Conservation (phyloP, 2,329 filamentous ascomycete species). For the Arthroderma uncinatum region DNA sequence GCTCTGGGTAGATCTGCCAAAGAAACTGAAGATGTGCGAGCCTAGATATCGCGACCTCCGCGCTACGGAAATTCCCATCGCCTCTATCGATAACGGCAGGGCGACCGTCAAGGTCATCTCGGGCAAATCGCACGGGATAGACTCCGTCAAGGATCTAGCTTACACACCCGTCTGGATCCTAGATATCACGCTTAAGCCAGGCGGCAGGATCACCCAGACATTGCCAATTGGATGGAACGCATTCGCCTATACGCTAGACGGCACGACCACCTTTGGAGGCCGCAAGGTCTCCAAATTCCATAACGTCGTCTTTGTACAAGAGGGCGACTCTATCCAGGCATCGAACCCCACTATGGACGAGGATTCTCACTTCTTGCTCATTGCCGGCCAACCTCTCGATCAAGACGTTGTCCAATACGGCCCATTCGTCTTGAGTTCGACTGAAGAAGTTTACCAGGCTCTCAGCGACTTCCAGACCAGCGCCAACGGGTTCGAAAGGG, state of each 20-base stretch:
- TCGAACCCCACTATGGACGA: conserved; percentile 56
- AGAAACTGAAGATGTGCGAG: conserved; percentile 73
- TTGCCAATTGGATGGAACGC: conserved; percentile 77
- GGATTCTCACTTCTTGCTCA: conserved; percentile 46
- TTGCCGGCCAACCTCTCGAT: conserved; percentile 69
- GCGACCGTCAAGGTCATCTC: conserved; percentile 84
- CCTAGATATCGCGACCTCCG: conserved; percentile 81
- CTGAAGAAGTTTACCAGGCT: conserved; percentile 65
- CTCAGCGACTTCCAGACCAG: conserved; percentile 62
- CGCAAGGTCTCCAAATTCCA: conserved; percentile 58
- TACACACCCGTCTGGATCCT: conserved; percentile 97
- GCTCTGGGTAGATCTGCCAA: conserved; percentile 79
- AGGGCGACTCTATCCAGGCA: conserved; percentile 64
- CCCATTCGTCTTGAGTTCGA: conserved; percentile 65
- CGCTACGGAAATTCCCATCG: conserved; percentile 65
- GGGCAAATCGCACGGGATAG: conserved; percentile 70
- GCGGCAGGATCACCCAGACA: conserved; percentile 62
- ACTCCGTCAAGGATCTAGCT: conserved; percentile 78
- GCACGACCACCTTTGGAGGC: conserved; percentile 53
- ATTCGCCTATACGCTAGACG: conserved; percentile 76
- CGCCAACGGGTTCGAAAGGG: conserved; percentile 69
- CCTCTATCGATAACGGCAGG: conserved; percentile 57
- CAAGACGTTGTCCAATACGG: conserved; percentile 76
- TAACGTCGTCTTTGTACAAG: conserved; percentile 76
- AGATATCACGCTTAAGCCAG: conserved; percentile 69